A percentile compares a stretch with the other conserved stretches of the same genome.
These are phyloP conservation scores for Psilocybe mexicana DNA, from an alignment of 1,284 basidiomycete species.

Conservation along the genomic window DNA sequence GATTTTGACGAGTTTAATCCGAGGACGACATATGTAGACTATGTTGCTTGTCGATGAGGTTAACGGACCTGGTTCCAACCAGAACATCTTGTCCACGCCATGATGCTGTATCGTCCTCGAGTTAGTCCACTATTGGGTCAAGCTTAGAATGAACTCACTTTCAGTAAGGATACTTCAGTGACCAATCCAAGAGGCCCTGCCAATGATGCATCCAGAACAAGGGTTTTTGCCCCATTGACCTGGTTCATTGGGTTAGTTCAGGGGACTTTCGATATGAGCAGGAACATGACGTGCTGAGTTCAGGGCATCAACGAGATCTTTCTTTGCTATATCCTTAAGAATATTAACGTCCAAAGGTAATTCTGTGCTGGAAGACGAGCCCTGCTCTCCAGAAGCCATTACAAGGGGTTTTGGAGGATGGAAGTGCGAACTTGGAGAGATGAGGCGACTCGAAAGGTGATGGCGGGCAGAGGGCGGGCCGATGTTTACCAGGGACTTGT, in stretches of 20 bases:
- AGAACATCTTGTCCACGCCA: constrained; percentile 99
- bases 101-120: constrained; percentile 67
- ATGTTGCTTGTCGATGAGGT: constrained; percentile 86
- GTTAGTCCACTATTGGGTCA: not conserved
- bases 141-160: constrained; percentile 51
- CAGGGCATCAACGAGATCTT: constrained; percentile 75
- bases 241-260: constrained; percentile 31
- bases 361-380: constrained; percentile 34
- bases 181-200: constrained; percentile 93
- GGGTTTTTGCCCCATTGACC: constrained; percentile 94
- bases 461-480: not conserved
- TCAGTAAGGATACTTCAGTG: constrained; percentile 88
- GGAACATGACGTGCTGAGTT: constrained; percentile 64
- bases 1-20: constrained; percentile 83
- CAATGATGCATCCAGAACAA: constrained; percentile 87
- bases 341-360: constrained; percentile 64
- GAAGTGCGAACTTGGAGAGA: not conserved
- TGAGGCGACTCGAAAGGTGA: not conserved
- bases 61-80: constrained; percentile 90
- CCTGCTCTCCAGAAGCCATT: constrained; percentile 33
- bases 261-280: not conserved
- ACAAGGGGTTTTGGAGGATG: not conserved
- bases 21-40: constrained; percentile 91
- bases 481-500: not conserved
- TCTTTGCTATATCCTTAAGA: constrained; percentile 76